Evolutionary conservation across 805 yeast genomes (phyloP).

Genomic region (Zygosaccharomyces bisporus): DNA sequence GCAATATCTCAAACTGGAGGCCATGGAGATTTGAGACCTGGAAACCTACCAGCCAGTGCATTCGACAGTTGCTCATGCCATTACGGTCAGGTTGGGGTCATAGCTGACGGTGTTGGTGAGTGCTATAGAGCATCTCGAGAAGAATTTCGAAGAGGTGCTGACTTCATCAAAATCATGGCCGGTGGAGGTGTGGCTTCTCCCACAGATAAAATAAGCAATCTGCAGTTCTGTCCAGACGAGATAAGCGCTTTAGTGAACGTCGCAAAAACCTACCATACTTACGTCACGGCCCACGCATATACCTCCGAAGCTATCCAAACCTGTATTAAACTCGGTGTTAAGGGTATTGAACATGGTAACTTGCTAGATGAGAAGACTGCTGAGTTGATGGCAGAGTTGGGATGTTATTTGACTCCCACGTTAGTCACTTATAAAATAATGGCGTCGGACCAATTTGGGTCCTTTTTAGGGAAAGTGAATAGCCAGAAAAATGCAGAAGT

Average conservation of each 20-base stretch:
- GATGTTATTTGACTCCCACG: slow-evolving; percentile 16
- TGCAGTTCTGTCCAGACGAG: slow-evolving; percentile 15
- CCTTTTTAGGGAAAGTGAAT: slow-evolving; percentile 10
- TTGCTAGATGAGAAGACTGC: slow-evolving; percentile 14
- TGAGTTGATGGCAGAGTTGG: slow-evolving; percentile 11
- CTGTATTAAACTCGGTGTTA: slow-evolving; percentile 14
- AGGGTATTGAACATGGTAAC: slow-evolving; percentile 16
- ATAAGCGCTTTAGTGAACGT: slow-evolving; percentile 14
- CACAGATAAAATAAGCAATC: slow-evolving; percentile 14
- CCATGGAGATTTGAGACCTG: slow-evolving; percentile 14
- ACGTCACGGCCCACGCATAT: slow-evolving; percentile 19
- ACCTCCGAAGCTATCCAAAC: slow-evolving; percentile 14
- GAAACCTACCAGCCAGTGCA: slow-evolving; percentile 11
- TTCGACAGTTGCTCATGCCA: slow-evolving; percentile 15
- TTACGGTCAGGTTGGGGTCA: slow-evolving; percentile 10
- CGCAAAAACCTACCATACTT: slow-evolving; percentile 13
- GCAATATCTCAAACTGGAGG: slow-evolving; percentile 19
- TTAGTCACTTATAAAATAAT: slow-evolving; percentile 15
- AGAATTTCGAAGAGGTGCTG: slow-evolving; percentile 17
- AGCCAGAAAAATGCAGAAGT: slow-evolving; percentile 12
- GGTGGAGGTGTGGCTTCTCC: slow-evolving; percentile 20
- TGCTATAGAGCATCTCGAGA: slow-evolving; percentile 16
- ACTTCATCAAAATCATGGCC: slow-evolving; percentile 16
- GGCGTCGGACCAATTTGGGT: slow-evolving; percentile 14
- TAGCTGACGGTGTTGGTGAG: slow-evolving; percentile 15